Evolutionary conservation across 345 rosid genomes (phyloP), one percentile per base, ranked within the genome.

Genomic region (Garcia nutans): DNA sequence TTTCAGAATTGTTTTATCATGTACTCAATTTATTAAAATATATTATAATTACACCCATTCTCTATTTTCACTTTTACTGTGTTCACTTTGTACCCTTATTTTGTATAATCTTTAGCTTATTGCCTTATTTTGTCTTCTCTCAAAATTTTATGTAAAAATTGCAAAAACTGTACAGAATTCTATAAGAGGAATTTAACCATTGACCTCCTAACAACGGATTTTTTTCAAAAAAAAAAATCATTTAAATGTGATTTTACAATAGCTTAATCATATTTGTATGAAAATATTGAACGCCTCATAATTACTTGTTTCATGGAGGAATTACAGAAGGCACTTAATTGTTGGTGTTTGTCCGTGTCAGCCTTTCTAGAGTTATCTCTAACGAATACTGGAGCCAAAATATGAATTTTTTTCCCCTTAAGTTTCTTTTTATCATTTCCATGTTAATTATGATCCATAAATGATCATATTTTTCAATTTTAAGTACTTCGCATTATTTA

Each of bases 321-420:
- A 31, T 54, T 52, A 74, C 71, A 37, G 23, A 50, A 74, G 77
- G 64, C 77, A 52, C 54, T 74, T 55, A 13, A 26, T 74, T 31
- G 26, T 52, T 50, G 77, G 64, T 50, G 44, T 37, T 41, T 15
- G 31, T 59, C 66, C 20, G 42, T 47, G 24, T 45, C 5, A 73
- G 9, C 60, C 31, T 47, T 16, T 19, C 12, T n/a, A 73, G 49
- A 62, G 41, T 73, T 13, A 45, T 47, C 70, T 74, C 62, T 31
- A 44, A 26, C 63, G 69, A 63, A 62, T 74, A 15, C 63, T 50
- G 37, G 33, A 11, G 15, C 64, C 12, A 24, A 37, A 11, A 12
- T 8, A 62, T 0, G 41, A 13, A 0, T 3, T 54, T 54, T 1
- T 28, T 13, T 3, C 28, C 1, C 8, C 3, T 33, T 33, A 33